Evolutionary conservation across 805 yeast genomes (phyloP), one percentile per base, ranked within the genome.

Genomic region (Wickerhamiella allomyrinae): DNA sequence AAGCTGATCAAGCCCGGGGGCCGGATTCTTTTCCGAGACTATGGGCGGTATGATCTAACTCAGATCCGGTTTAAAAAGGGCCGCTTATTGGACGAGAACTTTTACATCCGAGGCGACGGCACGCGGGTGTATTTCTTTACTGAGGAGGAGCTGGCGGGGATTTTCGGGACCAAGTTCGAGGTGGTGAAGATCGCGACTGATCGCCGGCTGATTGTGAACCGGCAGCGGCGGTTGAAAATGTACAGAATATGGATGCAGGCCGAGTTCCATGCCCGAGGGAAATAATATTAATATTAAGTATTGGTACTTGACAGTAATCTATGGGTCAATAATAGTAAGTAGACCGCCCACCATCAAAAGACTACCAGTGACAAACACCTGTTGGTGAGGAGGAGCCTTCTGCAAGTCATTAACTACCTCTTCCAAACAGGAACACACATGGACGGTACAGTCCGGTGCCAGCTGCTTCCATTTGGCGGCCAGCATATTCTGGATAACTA

Each of bases 171-270:
- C 21, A 66, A 69, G 5, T 85, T 89, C 54, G 59, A 56, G n/a
- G 89, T 82, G 49, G 71, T 67, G 31, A 79, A 72, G 57, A 79
- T 91, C 33, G 97, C 83, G 1, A 81, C 94, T 1, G 98, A 91
- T 63, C 73, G 95, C 58, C 67, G 98, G 53, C 67, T 91, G 52
- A 66, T 91, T 49, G 96, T 91, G 20, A 91, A 91, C 59, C 71
- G 98, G 55, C 87, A 89, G 63, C 79, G 89, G 57, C 81, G 81
- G 59, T 64, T 91, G 49, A 91, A 91, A 62, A 91, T 91, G 98
- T 91, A 84, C 59, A 70, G 98, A 55, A 83, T 86, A 45, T 91
- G 98, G 98, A 64, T 91, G 43, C 98, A 91, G 63, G 97, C 91
- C 1, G 86, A 84, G 20, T 89, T 89, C 44, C 34, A 41, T 1